Evolutionary conservation across 2,329 filamentous ascomycete species (phyloP).

Genomic region (Botrytis deweyae): DNA sequence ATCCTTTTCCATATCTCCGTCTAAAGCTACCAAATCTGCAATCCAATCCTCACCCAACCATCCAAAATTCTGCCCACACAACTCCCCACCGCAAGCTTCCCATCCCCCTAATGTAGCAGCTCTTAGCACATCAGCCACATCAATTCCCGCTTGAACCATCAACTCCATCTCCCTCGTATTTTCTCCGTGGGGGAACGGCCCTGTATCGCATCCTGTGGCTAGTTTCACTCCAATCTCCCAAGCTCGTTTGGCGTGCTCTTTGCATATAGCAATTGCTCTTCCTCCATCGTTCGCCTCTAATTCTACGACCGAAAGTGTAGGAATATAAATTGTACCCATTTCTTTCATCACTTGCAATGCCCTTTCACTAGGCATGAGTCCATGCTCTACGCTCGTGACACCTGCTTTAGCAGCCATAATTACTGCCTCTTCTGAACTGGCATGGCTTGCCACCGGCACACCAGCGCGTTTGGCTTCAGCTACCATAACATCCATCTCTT

Average conservation of each 20-base stretch:
- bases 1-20: background rate
- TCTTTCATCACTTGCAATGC: background rate
- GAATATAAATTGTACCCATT: background rate
- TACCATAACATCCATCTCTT: background rate
- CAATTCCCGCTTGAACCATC: background rate
- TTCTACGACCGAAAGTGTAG: background rate
- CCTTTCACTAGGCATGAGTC: background rate
- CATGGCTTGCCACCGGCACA: background rate
- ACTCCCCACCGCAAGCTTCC: slow-evolving; percentile 1
- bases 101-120: slow-evolving; percentile 7
- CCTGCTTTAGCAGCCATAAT: background rate
- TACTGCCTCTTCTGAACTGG: background rate
- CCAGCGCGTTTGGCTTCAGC: background rate
- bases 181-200: background rate
- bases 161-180: slow-evolving; percentile 1
- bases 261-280: background rate
- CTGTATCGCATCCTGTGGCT: background rate
- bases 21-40: slow-evolving; percentile 4
- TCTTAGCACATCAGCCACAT: background rate
- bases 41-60: background rate
- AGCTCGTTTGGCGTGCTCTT: background rate
- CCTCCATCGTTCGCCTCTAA: background rate
- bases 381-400: background rate
- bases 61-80: slow-evolving; percentile 8
- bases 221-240: background rate